These are phyloP conservation scores for Lolium perenne DNA, from an alignment of 176 grass and related monocot genomes.

Conservation along the genomic window DNA sequence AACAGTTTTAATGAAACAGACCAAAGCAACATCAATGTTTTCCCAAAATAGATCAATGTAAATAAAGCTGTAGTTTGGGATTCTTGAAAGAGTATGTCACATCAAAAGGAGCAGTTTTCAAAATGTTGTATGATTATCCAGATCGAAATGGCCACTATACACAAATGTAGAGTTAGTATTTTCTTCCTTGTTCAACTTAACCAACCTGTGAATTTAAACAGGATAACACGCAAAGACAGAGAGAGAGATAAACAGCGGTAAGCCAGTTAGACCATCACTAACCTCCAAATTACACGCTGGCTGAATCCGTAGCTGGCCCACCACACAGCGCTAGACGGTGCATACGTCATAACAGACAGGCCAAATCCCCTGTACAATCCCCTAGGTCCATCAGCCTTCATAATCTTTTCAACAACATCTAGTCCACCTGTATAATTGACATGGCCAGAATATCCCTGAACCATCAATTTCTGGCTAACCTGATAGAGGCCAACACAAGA, in stretches of 20 bases:
- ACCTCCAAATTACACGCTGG: slow-evolving; percentile 97
- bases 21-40: slow-evolving; percentile 10
- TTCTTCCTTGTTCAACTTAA: slow-evolving; percentile 27
- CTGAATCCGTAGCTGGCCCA: slow-evolving; percentile 98
- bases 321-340: slow-evolving; percentile 95
- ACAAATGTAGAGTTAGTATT: background rate
- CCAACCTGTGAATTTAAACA: slow-evolving; percentile 22
- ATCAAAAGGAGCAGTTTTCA: background rate
- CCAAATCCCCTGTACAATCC: slow-evolving; percentile 97
- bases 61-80: slow-evolving; percentile 19
- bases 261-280: slow-evolving; percentile 29
- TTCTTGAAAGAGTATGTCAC: background rate
- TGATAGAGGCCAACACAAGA: slow-evolving; percentile 39
- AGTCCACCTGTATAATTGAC: slow-evolving; percentile 82
- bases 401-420: slow-evolving; percentile 82
- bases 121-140: background rate
- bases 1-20: slow-evolving; percentile 8
- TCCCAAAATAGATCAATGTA: slow-evolving; percentile 6
- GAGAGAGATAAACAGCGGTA: background rate
- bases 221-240: slow-evolving; percentile 3
- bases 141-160: slow-evolving; percentile 3
- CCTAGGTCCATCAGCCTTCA: slow-evolving; percentile 73
- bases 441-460: slow-evolving; percentile 96
- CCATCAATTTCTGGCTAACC: slow-evolving; percentile 99
- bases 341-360: slow-evolving; percentile 88